These are phyloP conservation scores for Posidonia australis DNA, from an alignment of 106 monocot species.

Conservation along the genomic window DNA sequence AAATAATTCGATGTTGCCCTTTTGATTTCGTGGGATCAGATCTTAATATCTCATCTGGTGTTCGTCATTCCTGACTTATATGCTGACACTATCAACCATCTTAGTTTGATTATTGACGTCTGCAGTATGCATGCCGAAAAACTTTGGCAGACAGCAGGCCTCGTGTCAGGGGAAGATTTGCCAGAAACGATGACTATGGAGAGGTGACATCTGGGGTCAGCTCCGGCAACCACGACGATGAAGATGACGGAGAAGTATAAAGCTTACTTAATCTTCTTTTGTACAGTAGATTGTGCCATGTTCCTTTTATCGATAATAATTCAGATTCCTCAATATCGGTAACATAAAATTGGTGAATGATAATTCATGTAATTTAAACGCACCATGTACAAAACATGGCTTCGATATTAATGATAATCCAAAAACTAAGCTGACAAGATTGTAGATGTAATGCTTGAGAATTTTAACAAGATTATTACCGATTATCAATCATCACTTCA, in stretches of 20 bases:
- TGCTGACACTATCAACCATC: background rate
- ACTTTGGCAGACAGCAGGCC: slow-evolving; percentile 23
- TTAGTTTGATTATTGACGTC: background rate
- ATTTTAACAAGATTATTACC: no score
- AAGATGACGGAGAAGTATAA: slow-evolving; percentile 20
- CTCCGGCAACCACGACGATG: slow-evolving; percentile 1
- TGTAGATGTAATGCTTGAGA: no score
- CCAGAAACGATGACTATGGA: slow-evolving; percentile 17
- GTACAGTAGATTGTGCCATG: no score
- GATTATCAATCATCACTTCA: no score
- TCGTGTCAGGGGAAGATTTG: slow-evolving; percentile 24
- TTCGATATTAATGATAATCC: no score
- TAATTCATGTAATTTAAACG: no score
- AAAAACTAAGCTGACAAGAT: no score
- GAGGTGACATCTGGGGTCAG: background rate
- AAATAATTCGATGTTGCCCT: no score
- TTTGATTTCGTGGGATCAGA: background rate
- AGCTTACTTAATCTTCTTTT: background rate
- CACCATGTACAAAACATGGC: no score
- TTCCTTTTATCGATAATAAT: no score
- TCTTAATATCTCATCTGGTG: no score
- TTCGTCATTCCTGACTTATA: background rate
- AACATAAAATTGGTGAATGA: no score
- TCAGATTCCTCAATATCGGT: background rate
- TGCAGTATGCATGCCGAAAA: slow-evolving; percentile 26